Evolutionary conservation across 2,329 filamentous ascomycete genomes (phyloP).

Genomic region (Colletotrichum spaethianum): DNA sequence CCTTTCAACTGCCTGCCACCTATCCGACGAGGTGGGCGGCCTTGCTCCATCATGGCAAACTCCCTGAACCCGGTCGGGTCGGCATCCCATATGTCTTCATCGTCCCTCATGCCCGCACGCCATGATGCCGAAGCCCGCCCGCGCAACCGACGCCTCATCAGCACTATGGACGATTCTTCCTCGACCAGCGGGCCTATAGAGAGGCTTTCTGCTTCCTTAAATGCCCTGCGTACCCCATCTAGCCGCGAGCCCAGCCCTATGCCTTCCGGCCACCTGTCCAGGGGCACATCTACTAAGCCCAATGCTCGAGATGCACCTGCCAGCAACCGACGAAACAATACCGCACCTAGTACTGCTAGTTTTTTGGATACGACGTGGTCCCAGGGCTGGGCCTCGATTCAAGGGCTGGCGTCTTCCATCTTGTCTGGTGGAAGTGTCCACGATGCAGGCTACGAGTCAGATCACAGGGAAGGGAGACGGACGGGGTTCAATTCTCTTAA

Average conservation of each 20-base stretch:
- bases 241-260: constrained; percentile 66
- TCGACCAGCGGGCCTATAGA: constrained; percentile 51
- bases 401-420: constrained; percentile 66
- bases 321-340: constrained; percentile 41
- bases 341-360: constrained; percentile 54
- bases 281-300: constrained; percentile 14
- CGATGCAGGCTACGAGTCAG: constrained; percentile 39
- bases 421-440: constrained; percentile 52
- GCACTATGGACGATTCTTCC: constrained; percentile 47
- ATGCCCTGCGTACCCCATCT: constrained; percentile 53
- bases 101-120: constrained; percentile 59
- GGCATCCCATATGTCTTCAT: constrained; percentile 60
- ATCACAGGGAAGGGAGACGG: constrained; percentile 34
- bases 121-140: constrained; percentile 62
- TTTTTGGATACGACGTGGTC: constrained; percentile 67
- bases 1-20: constrained; percentile 38
- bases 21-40: constrained; percentile 36
- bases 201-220: constrained; percentile 40
- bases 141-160: constrained; percentile 64
- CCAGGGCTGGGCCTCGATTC: constrained; percentile 69
- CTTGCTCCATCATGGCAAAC: constrained; percentile 41
- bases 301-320: constrained; percentile 12
- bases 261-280: constrained; percentile 53
- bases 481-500: constrained; percentile 29
- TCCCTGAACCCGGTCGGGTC: constrained; percentile 47